These are phyloP conservation scores for Chenopodium suecicum DNA, from an alignment of 148 eudicot genomes.

Conservation along the genomic window DNA sequence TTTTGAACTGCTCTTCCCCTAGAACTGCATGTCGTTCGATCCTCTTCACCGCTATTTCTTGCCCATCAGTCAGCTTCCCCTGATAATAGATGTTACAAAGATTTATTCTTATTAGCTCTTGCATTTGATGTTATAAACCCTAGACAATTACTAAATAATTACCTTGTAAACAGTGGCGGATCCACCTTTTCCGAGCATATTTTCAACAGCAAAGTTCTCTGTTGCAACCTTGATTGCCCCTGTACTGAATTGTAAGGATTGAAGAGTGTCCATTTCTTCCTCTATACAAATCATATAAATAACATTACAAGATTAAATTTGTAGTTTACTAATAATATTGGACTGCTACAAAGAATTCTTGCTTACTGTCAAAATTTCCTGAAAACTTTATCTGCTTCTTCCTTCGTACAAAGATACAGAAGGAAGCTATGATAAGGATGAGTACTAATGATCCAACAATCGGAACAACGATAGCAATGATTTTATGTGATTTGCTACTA, in stretches of 20 bases:
- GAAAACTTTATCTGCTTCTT: too few relatives aligned
- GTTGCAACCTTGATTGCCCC: slow-evolving; percentile 34
- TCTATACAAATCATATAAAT: too few relatives aligned
- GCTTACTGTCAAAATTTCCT: too few relatives aligned
- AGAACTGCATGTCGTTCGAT: slow-evolving; percentile 18
- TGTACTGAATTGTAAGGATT: slow-evolving; percentile 24
- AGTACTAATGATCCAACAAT: too few relatives aligned
- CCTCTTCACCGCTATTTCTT: slow-evolving; percentile 32
- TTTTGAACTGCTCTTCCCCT: slow-evolving; percentile 29
- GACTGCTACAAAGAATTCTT: too few relatives aligned
- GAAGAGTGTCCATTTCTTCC: slow-evolving; percentile 14
- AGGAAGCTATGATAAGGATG: too few relatives aligned
- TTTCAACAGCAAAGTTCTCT: slow-evolving; percentile 35
- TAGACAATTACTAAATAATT: not conserved
- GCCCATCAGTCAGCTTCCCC: slow-evolving; percentile 32
- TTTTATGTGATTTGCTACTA: too few relatives aligned
- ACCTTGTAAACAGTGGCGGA: slow-evolving; percentile 56
- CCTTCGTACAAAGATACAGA: too few relatives aligned
- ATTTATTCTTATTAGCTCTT: not conserved
- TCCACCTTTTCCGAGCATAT: slow-evolving; percentile 50
- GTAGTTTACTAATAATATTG: too few relatives aligned
- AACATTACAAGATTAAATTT: too few relatives aligned
- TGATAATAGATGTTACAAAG: not conserved
- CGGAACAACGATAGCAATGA: too few relatives aligned
- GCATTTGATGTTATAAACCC: not conserved